These are phyloP conservation scores for Aspergillus flavus DNA, from an alignment of 2,329 filamentous ascomycete genomes.

Conservation along the genomic window DNA sequence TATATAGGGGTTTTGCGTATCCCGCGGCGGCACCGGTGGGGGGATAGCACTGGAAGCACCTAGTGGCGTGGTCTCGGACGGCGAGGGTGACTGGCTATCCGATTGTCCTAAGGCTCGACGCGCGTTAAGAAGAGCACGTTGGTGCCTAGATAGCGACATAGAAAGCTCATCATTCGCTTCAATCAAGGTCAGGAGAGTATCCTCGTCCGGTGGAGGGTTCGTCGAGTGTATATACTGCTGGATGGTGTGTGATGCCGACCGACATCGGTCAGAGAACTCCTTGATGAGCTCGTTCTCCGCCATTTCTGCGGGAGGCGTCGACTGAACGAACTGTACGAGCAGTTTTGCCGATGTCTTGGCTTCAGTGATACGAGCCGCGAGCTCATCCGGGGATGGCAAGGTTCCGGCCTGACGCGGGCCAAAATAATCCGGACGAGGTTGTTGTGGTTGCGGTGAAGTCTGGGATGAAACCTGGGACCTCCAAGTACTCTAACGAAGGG, in stretches of 20 bases:
- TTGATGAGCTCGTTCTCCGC: constrained; percentile 83
- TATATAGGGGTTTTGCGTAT: constrained; percentile 13
- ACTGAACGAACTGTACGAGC: constrained; percentile 87
- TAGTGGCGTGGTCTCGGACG: constrained; percentile 20
- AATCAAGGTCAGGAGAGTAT: constrained; percentile 90
- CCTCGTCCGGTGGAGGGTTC: constrained; percentile 81
- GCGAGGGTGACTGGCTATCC: constrained; percentile 23
- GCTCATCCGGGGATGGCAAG: constrained; percentile 71
- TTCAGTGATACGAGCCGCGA: constrained; percentile 83
- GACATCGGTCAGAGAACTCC: constrained; percentile 88
- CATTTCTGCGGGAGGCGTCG: constrained; percentile 75
- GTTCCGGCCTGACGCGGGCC: constrained; percentile 48
- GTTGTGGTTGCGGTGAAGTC: constrained; percentile 30
- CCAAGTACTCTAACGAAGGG: constrained; percentile 3
- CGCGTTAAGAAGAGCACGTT: constrained; percentile 70
- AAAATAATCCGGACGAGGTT: constrained; percentile 23
- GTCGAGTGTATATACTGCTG: constrained; percentile 82
- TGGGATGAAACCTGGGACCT: constrained; percentile 11
- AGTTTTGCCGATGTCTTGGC: constrained; percentile 88
- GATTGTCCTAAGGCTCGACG: constrained; percentile 43
- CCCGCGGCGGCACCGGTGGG: constrained; percentile 17
- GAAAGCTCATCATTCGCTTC: constrained; percentile 92
- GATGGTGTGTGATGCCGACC: constrained; percentile 76
- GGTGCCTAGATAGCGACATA: constrained; percentile 78
- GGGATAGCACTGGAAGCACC: constrained; percentile 19